These are phyloP conservation scores for Phytophthora chlamydospora DNA, from an alignment of 352 stramenopile species.

Conservation along the genomic window DNA sequence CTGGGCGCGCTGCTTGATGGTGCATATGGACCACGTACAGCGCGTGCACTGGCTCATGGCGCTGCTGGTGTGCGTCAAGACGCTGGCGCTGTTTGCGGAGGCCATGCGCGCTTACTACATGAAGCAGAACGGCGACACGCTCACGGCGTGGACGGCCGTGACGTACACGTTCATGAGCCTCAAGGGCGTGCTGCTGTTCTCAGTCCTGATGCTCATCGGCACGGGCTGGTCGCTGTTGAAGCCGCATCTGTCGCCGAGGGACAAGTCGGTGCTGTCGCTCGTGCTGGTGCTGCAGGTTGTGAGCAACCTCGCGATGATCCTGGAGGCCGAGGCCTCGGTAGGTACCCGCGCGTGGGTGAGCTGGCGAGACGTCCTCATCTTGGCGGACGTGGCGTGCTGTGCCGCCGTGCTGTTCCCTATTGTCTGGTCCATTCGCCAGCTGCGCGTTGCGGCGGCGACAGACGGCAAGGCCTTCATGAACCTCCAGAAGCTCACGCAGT, in stretches of 20 bases:
- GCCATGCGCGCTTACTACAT: slow-evolving; percentile 96
- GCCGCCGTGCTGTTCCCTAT: slow-evolving; percentile 96
- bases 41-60: slow-evolving; percentile 96
- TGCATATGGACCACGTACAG: slow-evolving; percentile 69
- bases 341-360: slow-evolving; percentile 73
- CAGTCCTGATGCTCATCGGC: slow-evolving; percentile 97
- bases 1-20: slow-evolving; percentile 77
- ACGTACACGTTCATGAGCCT: slow-evolving; percentile 97
- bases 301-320: slow-evolving; percentile 95
- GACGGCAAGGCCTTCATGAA: slow-evolving; percentile 91
- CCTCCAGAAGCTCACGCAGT: slow-evolving; percentile 95
- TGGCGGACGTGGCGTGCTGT: slow-evolving; percentile 98
- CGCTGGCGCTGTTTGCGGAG: slow-evolving; percentile 94
- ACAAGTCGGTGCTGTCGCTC: slow-evolving; percentile 95
- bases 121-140: slow-evolving; percentile 91
- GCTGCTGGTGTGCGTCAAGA: slow-evolving; percentile 93
- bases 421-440: slow-evolving; percentile 93
- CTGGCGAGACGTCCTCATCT: slow-evolving; percentile 92
- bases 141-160: slow-evolving; percentile 92
- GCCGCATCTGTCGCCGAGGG: slow-evolving; percentile 91
- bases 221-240: slow-evolving; percentile 98
- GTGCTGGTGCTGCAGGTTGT: slow-evolving; percentile 93
- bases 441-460: slow-evolving; percentile 80
- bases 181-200: slow-evolving; percentile 97
- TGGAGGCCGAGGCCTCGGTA: slow-evolving; percentile 82